A percentile compares a stretch with the other conserved stretches of the same genome.
Evolutionary conservation across 495 filamentous ascomycete species (phyloP).

Genomic region (Penicillium ucsense): DNA sequence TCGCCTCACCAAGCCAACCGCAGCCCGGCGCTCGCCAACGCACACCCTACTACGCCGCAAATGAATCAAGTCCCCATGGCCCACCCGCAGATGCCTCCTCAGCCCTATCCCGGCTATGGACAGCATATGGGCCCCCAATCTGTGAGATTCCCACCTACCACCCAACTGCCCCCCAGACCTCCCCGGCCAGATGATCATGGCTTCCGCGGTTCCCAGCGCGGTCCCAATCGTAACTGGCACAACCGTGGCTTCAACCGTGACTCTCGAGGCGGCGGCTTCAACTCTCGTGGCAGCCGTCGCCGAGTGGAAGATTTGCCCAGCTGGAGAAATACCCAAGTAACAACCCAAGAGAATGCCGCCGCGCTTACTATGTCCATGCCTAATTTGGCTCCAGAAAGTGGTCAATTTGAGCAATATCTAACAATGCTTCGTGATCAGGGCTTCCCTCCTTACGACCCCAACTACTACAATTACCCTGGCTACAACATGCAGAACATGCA

Average conservation of each 20-base stretch:
- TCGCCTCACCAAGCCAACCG: conserved; percentile 57
- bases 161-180: conserved; percentile 8
- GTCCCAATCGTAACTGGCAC: not conserved
- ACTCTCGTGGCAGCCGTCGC: not conserved
- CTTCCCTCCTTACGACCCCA: conserved; percentile 38
- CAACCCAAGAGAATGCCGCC: not conserved
- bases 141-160: conserved; percentile 52
- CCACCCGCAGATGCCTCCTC: conserved; percentile 43
- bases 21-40: conserved; percentile 61
- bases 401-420: conserved; percentile 67
- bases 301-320: not conserved
- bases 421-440: conserved; percentile 51
- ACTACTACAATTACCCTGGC: conserved; percentile 37
- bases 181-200: conserved; percentile 15
- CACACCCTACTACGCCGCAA: conserved; percentile 60
- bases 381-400: conserved; percentile 59
- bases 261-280: not conserved
- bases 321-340: not conserved
- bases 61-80: conserved; percentile 53
- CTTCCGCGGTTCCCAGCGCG: too few species aligned
- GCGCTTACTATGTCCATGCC: conserved; percentile 10
- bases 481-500: conserved; percentile 38
- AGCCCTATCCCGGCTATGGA: conserved; percentile 48
- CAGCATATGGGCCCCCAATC: conserved; percentile 49
- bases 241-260: not conserved